These are phyloP conservation scores for Ceratobasidium sp. DNA, from an alignment of 1,284 basidiomycete genomes.

Conservation along the genomic window DNA sequence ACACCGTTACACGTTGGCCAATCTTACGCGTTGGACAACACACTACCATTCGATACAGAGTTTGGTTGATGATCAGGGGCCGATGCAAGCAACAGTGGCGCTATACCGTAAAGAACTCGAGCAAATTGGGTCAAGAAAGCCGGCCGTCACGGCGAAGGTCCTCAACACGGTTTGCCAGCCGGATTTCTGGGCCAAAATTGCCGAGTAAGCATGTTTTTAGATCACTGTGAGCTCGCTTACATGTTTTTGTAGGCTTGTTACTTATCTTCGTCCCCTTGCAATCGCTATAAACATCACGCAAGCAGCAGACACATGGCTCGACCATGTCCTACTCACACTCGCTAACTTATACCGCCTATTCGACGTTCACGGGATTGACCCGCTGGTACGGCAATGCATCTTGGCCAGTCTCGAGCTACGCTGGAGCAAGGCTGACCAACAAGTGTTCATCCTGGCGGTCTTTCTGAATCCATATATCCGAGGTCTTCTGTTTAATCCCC, in stretches of 20 bases:
- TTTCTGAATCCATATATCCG: conserved; percentile 16
- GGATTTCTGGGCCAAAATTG: conserved; percentile 1
- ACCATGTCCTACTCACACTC: conserved; percentile 56
- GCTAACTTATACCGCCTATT: conserved; percentile 50
- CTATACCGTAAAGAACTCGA: background rate
- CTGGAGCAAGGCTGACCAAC: conserved; percentile 16
- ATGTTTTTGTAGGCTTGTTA: conserved; percentile 48
- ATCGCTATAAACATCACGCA: conserved; percentile 57
- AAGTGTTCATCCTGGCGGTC: conserved; percentile 6
- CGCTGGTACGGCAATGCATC: background rate
- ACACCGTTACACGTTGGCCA: background rate
- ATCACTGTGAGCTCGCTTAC: too few species aligned
- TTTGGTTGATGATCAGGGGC: background rate
- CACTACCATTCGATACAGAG: background rate
- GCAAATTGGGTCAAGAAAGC: background rate
- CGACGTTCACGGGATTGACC: too few species aligned
- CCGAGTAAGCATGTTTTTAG: background rate
- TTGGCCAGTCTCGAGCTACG: conserved; percentile 10
- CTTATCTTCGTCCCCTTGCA: conserved; percentile 57
- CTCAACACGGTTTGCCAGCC: background rate
- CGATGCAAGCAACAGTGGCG: background rate
- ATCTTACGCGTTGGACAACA: conserved; percentile 13
- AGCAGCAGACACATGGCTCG: conserved; percentile 52
- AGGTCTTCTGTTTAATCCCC: background rate
- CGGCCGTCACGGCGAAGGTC: background rate